phyloP scores from a whole-genome alignment of 2,329 filamentous ascomycete species.

The Monilinia fructicola region DNA sequence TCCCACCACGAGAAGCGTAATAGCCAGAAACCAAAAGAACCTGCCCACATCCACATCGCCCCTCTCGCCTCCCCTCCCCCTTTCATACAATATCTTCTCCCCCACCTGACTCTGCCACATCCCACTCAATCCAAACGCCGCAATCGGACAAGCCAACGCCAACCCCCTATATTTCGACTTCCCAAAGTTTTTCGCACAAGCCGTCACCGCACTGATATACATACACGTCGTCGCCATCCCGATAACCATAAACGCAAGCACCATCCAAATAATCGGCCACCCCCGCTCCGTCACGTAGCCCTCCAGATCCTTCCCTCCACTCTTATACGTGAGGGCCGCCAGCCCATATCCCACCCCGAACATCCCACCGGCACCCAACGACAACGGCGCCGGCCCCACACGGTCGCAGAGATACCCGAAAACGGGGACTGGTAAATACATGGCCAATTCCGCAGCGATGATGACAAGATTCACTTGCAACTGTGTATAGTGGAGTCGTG shows the following conservation, averaged over 20 bases:
- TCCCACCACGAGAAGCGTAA: slow-evolving; percentile 69
- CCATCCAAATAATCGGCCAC: slow-evolving; percentile 79
- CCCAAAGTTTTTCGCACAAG: slow-evolving; percentile 97
- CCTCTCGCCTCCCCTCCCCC: slow-evolving; percentile 58
- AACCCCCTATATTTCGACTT: slow-evolving; percentile 83
- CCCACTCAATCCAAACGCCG: slow-evolving; percentile 87
- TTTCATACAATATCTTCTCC: slow-evolving; percentile 73
- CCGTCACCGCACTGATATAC: slow-evolving; percentile 89
- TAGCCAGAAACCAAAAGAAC: slow-evolving; percentile 83
- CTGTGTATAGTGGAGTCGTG: slow-evolving; percentile 82
- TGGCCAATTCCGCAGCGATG: slow-evolving; percentile 80
- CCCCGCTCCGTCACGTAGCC: slow-evolving; percentile 48
- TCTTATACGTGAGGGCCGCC: slow-evolving; percentile 74
- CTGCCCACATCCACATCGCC: slow-evolving; percentile 72
- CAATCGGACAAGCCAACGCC: slow-evolving; percentile 86
- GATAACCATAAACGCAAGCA: slow-evolving; percentile 78
- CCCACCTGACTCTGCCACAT: slow-evolving; percentile 95
- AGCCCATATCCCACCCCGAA: slow-evolving; percentile 82
- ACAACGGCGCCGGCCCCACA: slow-evolving; percentile 74
- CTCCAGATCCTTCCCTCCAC: slow-evolving; percentile 49
- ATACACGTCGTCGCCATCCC: slow-evolving; percentile 83
- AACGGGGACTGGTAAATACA: slow-evolving; percentile 89
- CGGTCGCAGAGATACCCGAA: slow-evolving; percentile 93
- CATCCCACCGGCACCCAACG: slow-evolving; percentile 67
- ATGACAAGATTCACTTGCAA: slow-evolving; percentile 88